Base-by-base conservation (phyloP, 2,329 filamentous ascomycete genomes). In the Hypoxylon sp. region DNA sequence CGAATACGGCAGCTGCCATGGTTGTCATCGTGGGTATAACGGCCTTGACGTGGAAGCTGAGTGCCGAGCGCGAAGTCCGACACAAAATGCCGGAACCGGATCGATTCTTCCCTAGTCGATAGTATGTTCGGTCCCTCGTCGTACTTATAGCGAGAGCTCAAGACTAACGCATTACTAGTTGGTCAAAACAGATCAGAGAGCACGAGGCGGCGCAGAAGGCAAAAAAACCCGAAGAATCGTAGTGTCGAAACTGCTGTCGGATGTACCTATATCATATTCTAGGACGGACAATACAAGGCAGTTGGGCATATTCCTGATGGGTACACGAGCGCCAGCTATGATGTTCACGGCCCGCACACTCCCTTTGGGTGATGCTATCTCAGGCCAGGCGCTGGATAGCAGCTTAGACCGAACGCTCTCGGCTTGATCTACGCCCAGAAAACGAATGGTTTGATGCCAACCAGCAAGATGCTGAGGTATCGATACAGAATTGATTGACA, bases 41-140 rank as follows among this genome's bases (percentile, higher is more conserved):
- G 45, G 90, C 85, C 36, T 76, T 90, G 72, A 83, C 85, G 64
- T 95, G 87, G 85, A 91, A 85, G 73, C 75, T 91, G 68, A 93
- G 91, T 78, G 91, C 92, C 49, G 85, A 93, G 71, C 83, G 86
- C 67, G 93, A 96, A 79, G 80, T 86, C 75, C 86, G 93, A 73
- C 84, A 90, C 74, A 89, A 86, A 80, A 93, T 96, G 87, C 93
- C 93, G 55, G 91, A 93, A 80, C 86, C 86, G 58, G 89, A 86
- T 72, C 84, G 91, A 73, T 96, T 96, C 85, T 96, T 88, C 81
- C 93, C 93, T 33, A 96, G 92, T 82, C 87, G 93, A 87, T 90
- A 93, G 92, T 95, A 84, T 76, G 91, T 79, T 44, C n/a, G n/a
- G 45, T 38, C 8, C 20, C n/a, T 7, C 6, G 9, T 44, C 18